Conservation (phyloP, 2,329 filamentous ascomycete genomes). For the Aspergillus ibericus region DNA sequence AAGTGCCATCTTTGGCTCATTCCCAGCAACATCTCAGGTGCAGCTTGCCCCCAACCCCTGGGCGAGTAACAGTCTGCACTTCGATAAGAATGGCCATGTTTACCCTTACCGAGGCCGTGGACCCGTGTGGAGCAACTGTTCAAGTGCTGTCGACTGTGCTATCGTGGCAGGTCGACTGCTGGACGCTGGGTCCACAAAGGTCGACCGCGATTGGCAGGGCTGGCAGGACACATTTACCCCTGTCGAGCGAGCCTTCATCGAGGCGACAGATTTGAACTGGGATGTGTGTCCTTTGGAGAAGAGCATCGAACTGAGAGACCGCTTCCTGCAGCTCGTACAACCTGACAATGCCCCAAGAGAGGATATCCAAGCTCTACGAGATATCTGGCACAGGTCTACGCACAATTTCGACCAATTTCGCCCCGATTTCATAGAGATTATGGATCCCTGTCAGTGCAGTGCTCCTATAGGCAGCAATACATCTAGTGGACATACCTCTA, state of each 20-base stretch:
- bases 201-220: slow-evolving; percentile 24
- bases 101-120: slow-evolving; percentile 34
- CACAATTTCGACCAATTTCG: slow-evolving; percentile 31
- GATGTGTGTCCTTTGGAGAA: slow-evolving; percentile 21
- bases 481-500: neutral
- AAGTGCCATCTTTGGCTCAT: slow-evolving; percentile 17
- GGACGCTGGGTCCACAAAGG: slow-evolving; percentile 36
- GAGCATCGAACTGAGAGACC: slow-evolving; percentile 18
- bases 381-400: slow-evolving; percentile 26
- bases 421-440: slow-evolving; percentile 16
- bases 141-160: slow-evolving; percentile 31
- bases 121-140: slow-evolving; percentile 26
- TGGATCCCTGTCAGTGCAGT: slow-evolving; percentile 3
- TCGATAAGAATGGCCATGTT: slow-evolving; percentile 9
- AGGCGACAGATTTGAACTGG: slow-evolving; percentile 31
- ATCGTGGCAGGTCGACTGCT: slow-evolving; percentile 39
- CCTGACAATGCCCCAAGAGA: slow-evolving; percentile 1
- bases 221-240: slow-evolving; percentile 18
- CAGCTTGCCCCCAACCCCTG: slow-evolving; percentile 12
- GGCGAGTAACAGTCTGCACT: neutral
- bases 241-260: slow-evolving; percentile 28
- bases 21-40: slow-evolving; percentile 18
- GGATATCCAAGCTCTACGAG: slow-evolving; percentile 10
- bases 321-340: slow-evolving; percentile 12
- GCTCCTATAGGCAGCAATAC: neutral